These are phyloP conservation scores for Didymella glomerata DNA, from an alignment of 2,329 filamentous ascomycete genomes.

Conservation along the genomic window DNA sequence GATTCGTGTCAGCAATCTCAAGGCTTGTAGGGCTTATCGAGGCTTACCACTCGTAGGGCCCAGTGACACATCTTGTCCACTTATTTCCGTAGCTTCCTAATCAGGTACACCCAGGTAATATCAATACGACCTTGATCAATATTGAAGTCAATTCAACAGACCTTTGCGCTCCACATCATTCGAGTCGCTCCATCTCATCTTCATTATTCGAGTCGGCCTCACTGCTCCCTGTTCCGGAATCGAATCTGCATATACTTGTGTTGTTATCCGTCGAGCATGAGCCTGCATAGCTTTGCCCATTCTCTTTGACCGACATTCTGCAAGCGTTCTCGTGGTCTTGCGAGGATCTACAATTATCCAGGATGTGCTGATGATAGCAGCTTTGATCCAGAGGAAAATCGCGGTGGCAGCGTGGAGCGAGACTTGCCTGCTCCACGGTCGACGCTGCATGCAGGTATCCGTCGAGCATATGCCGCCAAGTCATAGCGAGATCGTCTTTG, in stretches of 20 bases:
- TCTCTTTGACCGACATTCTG: background rate
- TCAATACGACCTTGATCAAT: slow-evolving; percentile 2
- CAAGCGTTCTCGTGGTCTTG: background rate
- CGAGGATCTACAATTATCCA: background rate
- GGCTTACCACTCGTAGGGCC: slow-evolving; percentile 22
- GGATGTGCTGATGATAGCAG: background rate
- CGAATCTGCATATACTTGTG: slow-evolving; percentile 2
- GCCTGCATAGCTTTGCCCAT: background rate
- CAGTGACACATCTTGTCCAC: slow-evolving; percentile 39
- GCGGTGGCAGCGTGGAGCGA: background rate
- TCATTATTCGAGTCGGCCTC: background rate
- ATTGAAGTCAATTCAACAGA: background rate
- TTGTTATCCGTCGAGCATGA: background rate
- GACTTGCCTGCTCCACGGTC: background rate
- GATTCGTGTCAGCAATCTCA: slow-evolving; percentile 11
- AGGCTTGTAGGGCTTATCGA: background rate
- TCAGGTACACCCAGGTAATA: background rate
- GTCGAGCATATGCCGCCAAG: background rate
- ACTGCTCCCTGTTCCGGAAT: background rate
- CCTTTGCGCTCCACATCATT: background rate
- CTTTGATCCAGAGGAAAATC: too few species aligned
- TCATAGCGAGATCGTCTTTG: background rate
- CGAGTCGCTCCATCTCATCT: background rate
- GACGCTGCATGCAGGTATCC: slow-evolving; percentile 4
- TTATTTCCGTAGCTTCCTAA: background rate